Evolutionary conservation across 257 asterid species (phyloP).

Genomic region (Misopates orontium): DNA sequence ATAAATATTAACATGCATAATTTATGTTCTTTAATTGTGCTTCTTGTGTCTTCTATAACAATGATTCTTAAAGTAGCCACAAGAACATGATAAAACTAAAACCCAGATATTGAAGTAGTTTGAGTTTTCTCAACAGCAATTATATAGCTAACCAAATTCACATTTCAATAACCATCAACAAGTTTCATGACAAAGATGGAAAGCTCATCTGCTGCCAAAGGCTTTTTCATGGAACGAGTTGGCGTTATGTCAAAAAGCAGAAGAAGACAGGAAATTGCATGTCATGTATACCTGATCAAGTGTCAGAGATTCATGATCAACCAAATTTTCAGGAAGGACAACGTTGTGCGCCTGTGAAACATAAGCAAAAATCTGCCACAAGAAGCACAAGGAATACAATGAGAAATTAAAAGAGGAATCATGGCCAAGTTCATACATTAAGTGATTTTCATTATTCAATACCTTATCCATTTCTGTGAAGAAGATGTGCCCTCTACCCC

Average conservation of each 20-base stretch:
- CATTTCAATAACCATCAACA: slow-evolving; percentile 17
- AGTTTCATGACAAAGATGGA: slow-evolving; percentile 4
- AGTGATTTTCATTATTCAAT: slow-evolving; percentile 15
- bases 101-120: background rate
- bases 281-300: slow-evolving; percentile 66
- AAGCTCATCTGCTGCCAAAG: slow-evolving; percentile 8
- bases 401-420: slow-evolving; percentile 17
- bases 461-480: slow-evolving; percentile 4
- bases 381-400: slow-evolving; percentile 27
- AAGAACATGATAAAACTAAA: background rate
- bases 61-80: slow-evolving; percentile 7
- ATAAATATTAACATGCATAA: background rate
- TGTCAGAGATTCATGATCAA: slow-evolving; percentile 67
- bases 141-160: slow-evolving; percentile 1
- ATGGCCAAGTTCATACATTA: slow-evolving; percentile 20
- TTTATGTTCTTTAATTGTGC: background rate
- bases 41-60: slow-evolving; percentile 12
- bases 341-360: slow-evolving; percentile 94
- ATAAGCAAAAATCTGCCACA: slow-evolving; percentile 85
- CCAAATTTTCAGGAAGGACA: slow-evolving; percentile 72
- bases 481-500: slow-evolving; percentile 14
- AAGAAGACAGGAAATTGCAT: slow-evolving; percentile 20
- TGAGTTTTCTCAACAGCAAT: slow-evolving; percentile 8
- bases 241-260: background rate
- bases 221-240: slow-evolving; percentile 2